These are phyloP conservation scores for Boletus rubescentipes DNA, from an alignment of 768 basidiomycete genomes.

Conservation along the genomic window DNA sequence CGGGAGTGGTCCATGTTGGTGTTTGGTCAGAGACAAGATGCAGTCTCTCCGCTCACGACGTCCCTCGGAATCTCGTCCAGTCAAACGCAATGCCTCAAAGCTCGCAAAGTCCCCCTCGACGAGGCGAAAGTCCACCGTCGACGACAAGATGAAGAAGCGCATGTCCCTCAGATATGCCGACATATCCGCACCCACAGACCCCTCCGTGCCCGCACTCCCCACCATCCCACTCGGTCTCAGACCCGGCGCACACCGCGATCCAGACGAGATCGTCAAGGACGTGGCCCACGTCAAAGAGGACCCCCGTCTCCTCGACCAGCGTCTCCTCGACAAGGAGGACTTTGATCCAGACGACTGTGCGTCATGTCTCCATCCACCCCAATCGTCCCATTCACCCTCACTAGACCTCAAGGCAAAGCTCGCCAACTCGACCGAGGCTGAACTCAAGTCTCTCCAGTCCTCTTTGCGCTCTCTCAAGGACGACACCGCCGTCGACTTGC, in stretches of 20 bases:
- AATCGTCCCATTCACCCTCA: slow-evolving; percentile 1
- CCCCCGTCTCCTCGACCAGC: slow-evolving; percentile 56
- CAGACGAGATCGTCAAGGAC: slow-evolving; percentile 51
- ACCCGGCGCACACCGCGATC: slow-evolving; percentile 36
- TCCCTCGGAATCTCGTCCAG: slow-evolving; percentile 42
- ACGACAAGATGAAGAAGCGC: slow-evolving; percentile 96
- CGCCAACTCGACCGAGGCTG: slow-evolving; percentile 86
- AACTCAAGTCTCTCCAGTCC: slow-evolving; percentile 72
- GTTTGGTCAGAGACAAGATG: slow-evolving; percentile 38
- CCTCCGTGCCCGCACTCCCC: slow-evolving; percentile 56
- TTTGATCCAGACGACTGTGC: slow-evolving; percentile 90
- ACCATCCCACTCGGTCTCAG: slow-evolving; percentile 48
- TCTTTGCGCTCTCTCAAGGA: slow-evolving; percentile 69
- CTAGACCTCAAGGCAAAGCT: slow-evolving; percentile 79
- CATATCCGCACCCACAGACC: slow-evolving; percentile 68
- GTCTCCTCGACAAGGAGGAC: slow-evolving; percentile 67
- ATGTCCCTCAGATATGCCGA: slow-evolving; percentile 94
- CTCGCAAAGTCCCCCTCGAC: slow-evolving; percentile 27
- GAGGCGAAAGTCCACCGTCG: slow-evolving; percentile 47
- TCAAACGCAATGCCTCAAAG: slow-evolving; percentile 34
- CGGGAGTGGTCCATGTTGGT: slow-evolving; percentile 30
- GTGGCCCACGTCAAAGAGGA: slow-evolving; percentile 48
- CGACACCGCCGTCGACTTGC: slow-evolving; percentile 76
- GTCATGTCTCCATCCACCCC: slow-evolving; percentile 29
- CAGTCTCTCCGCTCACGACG: slow-evolving; percentile 56